These are phyloP conservation scores for Platanthera zijinensis DNA, from an alignment of 106 monocot species.

Conservation along the genomic window DNA sequence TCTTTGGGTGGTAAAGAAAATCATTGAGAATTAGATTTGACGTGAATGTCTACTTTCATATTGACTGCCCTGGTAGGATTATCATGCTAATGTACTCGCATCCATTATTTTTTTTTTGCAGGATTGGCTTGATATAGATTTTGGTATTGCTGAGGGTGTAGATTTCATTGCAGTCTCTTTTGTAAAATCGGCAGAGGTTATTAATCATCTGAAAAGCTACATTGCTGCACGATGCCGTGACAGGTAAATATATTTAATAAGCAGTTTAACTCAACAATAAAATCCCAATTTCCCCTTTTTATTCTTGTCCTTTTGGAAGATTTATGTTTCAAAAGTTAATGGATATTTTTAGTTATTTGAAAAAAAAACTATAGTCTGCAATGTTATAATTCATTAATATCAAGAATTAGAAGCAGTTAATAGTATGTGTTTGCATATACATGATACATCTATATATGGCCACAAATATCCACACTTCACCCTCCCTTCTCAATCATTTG, in stretches of 20 bases:
- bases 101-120: conserved; percentile 10
- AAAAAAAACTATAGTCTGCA: not conserved
- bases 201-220: conserved; percentile 87
- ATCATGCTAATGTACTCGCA: not conserved
- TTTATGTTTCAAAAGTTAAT: not conserved
- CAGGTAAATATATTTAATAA: conserved; percentile 35
- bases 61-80: not conserved
- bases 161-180: conserved; percentile 80
- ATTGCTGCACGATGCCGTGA: conserved; percentile 62
- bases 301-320: not conserved
- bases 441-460: not conserved
- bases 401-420: not conserved
- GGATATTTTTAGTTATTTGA: not conserved
- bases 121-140: conserved; percentile 87
- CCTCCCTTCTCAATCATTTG: not conserved
- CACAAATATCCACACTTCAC: not conserved
- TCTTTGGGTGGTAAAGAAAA: not conserved
- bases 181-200: conserved; percentile 79
- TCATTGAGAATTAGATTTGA: not conserved
- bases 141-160: conserved; percentile 79
- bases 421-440: not conserved
- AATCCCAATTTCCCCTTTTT: not conserved
- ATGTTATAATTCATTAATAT: not conserved
- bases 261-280: not conserved
- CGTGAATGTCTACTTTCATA: not conserved